Base-by-base conservation (phyloP, 2,329 filamentous ascomycete species). In the Exophiala sideris region DNA sequence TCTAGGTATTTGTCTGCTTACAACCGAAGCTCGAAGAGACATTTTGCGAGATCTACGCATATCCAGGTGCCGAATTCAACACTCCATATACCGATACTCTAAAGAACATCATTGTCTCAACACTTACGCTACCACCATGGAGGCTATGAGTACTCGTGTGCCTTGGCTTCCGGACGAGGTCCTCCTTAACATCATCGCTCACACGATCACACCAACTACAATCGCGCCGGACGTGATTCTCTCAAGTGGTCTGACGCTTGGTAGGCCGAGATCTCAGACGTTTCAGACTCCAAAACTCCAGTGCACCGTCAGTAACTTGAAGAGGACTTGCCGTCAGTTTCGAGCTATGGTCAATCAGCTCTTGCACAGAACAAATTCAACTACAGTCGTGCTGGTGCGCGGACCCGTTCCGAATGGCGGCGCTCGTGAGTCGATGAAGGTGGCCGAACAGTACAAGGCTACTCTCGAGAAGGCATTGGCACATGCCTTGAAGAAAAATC, bases 121-220 rank as follows among this genome's bases (percentile, higher is more conserved):
- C 12, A 8, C 14, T 16, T 18, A 42, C 21, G 29, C 29, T 16
- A 12, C 29, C 44, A 29, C 5, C 24, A 29, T 29, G 24, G 44
- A 46, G 12, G 3, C 24, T 34, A 11, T n/a, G 24, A 29, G 44
- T 3, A 46, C 21, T 20, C 18, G 12, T 11, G 14, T 45, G 20
- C 34, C 24, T 16, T 44, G 24, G 16, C 48, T 50, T n/a, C 48
- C 48, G n/a, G 40, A 50, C 14, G 48, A 50, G 32, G 36, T 45
- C 14, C 29, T 50, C 3, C 5, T 24, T 38, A 21, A 29, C 24
- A 29, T 29, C 24, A 29, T 29, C 24, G 24, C 24, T 8, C 24
- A 29, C 24, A 29, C 24, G 24, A 29, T 29, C 24, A 29, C 24
- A 29, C 24, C 24, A 29, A 29, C 24, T 29, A 29, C 24, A 29